phyloP scores from a whole-genome alignment of 345 rosid species.

The Barbarea vulgaris region DNA sequence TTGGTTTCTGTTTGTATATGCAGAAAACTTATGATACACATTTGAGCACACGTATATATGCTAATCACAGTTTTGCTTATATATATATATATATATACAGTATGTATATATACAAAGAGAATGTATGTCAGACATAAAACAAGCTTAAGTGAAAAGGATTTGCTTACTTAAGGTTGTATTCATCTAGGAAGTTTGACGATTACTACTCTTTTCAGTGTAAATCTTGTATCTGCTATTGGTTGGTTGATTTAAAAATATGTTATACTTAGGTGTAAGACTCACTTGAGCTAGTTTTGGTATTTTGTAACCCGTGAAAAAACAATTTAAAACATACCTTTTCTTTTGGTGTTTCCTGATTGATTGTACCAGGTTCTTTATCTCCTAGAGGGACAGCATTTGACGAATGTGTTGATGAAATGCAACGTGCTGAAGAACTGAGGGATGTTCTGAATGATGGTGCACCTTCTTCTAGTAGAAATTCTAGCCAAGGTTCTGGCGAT shows the following conservation, averaged over 20 bases:
- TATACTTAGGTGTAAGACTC: constrained; percentile 1
- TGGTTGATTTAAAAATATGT: constrained; percentile 1
- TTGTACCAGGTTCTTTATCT: constrained; percentile 59
- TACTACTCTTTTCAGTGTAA: not conserved
- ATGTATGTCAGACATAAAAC: not conserved
- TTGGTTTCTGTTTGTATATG: constrained; percentile 11
- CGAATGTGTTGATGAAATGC: constrained; percentile 55
- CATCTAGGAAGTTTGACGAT: not conserved
- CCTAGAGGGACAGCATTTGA: constrained; percentile 60
- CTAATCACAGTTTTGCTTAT: not conserved
- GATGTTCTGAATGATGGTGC: constrained; percentile 64
- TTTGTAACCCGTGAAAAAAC: not conserved
- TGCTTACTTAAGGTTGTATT: not conserved
- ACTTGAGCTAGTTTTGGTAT: not conserved
- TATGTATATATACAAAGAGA: not conserved
- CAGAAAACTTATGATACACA: not conserved
- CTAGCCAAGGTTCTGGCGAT: constrained; percentile 43
- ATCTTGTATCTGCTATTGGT: not conserved
- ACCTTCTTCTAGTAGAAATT: constrained; percentile 70
- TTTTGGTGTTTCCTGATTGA: constrained; percentile 8
- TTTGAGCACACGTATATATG: not conserved
- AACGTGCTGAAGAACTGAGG: constrained; percentile 71
- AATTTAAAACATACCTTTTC: not conserved
- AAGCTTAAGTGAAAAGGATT: not conserved
- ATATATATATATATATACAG: not conserved